Percentiles rank a stretch among this genome's conserved stretches.
phyloP scores from a whole-genome alignment of 208 protist species.

The Herpetomonas samuelpessoai region DNA sequence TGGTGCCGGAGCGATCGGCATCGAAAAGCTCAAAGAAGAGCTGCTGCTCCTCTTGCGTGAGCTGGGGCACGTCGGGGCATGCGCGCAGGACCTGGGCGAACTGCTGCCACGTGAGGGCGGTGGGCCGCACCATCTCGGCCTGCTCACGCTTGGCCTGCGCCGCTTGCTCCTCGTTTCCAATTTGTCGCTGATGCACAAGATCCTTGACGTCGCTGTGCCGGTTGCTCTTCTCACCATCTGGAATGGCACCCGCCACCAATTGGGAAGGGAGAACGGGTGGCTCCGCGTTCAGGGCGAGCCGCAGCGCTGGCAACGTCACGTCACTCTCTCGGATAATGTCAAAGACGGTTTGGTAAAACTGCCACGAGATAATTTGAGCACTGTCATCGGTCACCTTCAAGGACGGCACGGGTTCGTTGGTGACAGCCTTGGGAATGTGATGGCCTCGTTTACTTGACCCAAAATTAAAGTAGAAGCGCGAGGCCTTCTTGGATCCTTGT shows the following conservation, averaged over 20 bases:
- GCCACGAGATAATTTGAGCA: constrained; percentile 36
- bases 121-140: constrained; percentile 32
- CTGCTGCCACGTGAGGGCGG: constrained; percentile 41
- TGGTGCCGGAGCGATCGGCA: constrained; percentile 48
- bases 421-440: too few species aligned
- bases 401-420: constrained; percentile 3
- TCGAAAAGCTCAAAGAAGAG: constrained; percentile 53
- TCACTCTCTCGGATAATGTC: constrained; percentile 67
- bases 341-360: constrained; percentile 64
- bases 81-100: constrained; percentile 41
- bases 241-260: constrained; percentile 28
- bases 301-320: constrained; percentile 34
- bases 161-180: neutral
- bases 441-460: too few species aligned
- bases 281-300: constrained; percentile 39
- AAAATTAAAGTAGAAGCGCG: too few species aligned
- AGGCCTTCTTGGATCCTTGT: too few species aligned
- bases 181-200: neutral
- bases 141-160: neutral
- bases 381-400: too few species aligned
- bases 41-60: constrained; percentile 33
- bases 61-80: constrained; percentile 21
- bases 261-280: constrained; percentile 26
- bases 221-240: constrained; percentile 16
- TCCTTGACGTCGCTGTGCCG: neutral